Evolutionary conservation across 108 stramenopile species (phyloP).

Genomic region (Schizochytrium sp.): DNA sequence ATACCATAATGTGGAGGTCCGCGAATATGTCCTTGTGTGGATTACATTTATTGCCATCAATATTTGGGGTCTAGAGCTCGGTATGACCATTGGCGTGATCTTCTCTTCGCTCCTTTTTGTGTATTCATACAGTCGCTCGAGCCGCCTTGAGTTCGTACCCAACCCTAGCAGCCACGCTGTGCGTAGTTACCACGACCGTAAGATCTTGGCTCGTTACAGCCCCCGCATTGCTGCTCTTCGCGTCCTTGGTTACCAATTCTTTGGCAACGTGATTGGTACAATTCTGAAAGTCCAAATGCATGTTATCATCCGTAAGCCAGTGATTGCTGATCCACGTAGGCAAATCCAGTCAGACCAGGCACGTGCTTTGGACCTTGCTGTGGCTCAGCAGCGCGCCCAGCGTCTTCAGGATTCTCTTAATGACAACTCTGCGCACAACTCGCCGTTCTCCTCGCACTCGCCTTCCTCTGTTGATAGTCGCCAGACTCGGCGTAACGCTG

Average conservation of each 20-base stretch:
- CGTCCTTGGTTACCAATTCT: constrained; percentile 49
- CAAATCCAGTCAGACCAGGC: neutral
- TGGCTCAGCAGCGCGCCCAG: constrained; percentile 45
- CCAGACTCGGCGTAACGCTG: neutral
- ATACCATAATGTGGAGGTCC: constrained; percentile 79
- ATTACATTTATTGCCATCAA: constrained; percentile 86
- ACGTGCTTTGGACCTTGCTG: neutral
- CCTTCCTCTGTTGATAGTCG: neutral
- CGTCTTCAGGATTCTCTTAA: neutral
- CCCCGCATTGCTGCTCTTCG: constrained; percentile 50
- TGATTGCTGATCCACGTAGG: neutral
- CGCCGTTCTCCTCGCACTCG: neutral
- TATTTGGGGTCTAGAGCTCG: constrained; percentile 85
- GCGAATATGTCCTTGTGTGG: constrained; percentile 85
- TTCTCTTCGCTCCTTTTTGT: constrained; percentile 65
- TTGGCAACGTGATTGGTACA: constrained; percentile 47
- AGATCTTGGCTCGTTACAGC: constrained; percentile 4
- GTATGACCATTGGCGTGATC: constrained; percentile 83
- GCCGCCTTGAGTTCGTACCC: neutral
- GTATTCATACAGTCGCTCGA: constrained; percentile 40
- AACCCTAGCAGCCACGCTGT: constrained; percentile 51
- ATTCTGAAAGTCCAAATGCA: constrained; percentile 42
- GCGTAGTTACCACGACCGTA: constrained; percentile 44
- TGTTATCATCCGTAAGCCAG: constrained; percentile 15
- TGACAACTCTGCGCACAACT: neutral